Evolutionary conservation across 805 yeast genomes (phyloP), one percentile per base, ranked within the genome.

Genomic region (Dipodascopsis uninucleata): DNA sequence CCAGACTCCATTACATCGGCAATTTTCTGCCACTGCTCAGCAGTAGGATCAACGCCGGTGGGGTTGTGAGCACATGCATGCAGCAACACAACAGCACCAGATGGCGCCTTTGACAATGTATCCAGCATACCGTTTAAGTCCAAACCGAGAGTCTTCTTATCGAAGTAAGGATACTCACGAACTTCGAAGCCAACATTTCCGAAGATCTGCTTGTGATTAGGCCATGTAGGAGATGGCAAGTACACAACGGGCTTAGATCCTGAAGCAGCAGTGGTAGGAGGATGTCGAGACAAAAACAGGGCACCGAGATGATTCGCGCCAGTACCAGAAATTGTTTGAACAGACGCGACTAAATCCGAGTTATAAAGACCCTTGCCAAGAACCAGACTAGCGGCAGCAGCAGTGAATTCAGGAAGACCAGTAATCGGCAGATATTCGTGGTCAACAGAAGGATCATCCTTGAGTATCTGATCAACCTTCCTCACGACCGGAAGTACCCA

Each of bases 61-160:
- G 98, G 97, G 66, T 90, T 90, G 69, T 90, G 98, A 26, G 97
- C 97, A 66, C 97, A 89, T 3, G 97, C 88, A 63, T 90, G 98
- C 49, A 90, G 72, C 46, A 90, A 66, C 57, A 90, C 80, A 35
- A 87, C 71, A 6, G 95, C 86, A 38, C 95, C 95, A 5, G 65
- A 63, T 43, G 82, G 82, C 9, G 96, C 94, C 17, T 63, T 45
- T 36, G 76, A 70, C 53, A 90, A 81, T 34, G 86, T 69, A 9
- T 58, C 55, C 28, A 89, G 56, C 61, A 81, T 79, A 1, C 88
- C 95, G 5, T 75, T 71, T 47, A 89, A 65, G 62, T 85, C 83
- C 57, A 90, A 74, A 3, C 81, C 69, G 67, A 85, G 85, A 45
- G 81, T 76, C 17, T 70, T 72, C 43, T 73, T 70, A 61, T 90